These are phyloP conservation scores for Pyrenochaeta sp. DNA, from an alignment of 2,329 filamentous ascomycete genomes.

Conservation along the genomic window DNA sequence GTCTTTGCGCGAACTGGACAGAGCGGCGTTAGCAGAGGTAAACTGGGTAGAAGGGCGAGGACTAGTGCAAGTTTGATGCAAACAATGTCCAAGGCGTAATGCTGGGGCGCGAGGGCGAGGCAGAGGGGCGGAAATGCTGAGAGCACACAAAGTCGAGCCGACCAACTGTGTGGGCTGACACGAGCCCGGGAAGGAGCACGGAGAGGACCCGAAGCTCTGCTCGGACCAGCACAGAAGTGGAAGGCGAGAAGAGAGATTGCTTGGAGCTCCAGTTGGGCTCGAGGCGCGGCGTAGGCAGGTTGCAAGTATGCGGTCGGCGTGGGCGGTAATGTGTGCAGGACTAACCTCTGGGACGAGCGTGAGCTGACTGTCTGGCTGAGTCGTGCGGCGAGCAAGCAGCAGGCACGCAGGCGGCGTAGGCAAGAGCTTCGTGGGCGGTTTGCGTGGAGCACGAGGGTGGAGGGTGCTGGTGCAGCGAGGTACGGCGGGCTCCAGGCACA, in stretches of 20 bases:
- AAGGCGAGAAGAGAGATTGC: conserved; percentile 7
- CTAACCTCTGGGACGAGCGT: conserved; percentile 36
- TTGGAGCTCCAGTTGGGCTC: conserved; percentile 18
- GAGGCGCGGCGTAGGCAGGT: conserved; percentile 22
- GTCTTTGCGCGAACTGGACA: conserved; percentile 19
- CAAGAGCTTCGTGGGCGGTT: conserved; percentile 16
- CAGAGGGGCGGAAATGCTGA: not conserved
- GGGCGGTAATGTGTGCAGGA: conserved; percentile 23
- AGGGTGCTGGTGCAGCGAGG: conserved; percentile 22
- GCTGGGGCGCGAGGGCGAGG: not conserved
- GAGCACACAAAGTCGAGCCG: not conserved
- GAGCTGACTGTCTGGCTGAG: conserved; percentile 16
- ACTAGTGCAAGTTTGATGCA: not conserved
- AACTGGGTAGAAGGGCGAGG: not conserved
- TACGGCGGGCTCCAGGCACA: conserved; percentile 41
- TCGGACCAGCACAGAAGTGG: conserved; percentile 5
- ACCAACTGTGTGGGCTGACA: conserved; percentile 7
- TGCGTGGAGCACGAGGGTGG: conserved; percentile 17
- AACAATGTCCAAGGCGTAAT: not conserved
- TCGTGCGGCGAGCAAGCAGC: conserved; percentile 11
- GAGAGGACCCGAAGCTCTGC: conserved; percentile 7
- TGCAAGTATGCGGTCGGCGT: conserved; percentile 21
- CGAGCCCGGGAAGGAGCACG: conserved; percentile 4
- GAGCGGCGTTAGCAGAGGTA: conserved; percentile 23
- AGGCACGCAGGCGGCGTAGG: conserved; percentile 13